A percentile compares a stretch with the other conserved stretches of the same genome.
Conservation (phyloP, 2,329 filamentous ascomycete species). For the Aotearoamyces nothofagi region DNA sequence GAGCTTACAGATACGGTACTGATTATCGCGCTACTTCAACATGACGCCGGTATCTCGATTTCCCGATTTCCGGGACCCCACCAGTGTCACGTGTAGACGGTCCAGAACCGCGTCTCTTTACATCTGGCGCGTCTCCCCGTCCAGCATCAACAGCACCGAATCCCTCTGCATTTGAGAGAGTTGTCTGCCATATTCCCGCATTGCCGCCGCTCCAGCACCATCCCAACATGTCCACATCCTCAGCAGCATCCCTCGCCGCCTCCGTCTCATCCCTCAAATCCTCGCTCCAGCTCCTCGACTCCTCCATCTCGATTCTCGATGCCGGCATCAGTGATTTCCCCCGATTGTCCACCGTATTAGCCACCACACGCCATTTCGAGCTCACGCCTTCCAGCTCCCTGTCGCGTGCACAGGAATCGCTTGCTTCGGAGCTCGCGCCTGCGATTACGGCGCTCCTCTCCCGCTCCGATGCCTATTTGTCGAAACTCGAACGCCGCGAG, state of each 20-base stretch:
- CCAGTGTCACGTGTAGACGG: no score
- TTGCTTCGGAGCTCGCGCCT: conserved; percentile 57
- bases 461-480: conserved; percentile 46
- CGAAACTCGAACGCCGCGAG: conserved; percentile 51
- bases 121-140: no score
- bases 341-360: conserved; percentile 20
- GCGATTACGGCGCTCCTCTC: conserved; percentile 49
- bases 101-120: no score
- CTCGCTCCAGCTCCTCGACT: conserved; percentile 22
- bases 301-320: conserved; percentile 15
- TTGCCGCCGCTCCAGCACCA: no score
- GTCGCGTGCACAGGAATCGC: conserved; percentile 44
- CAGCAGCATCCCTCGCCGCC: conserved; percentile 15
- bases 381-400: conserved; percentile 53
- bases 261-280: conserved; percentile 23
- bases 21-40: no score
- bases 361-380: conserved; percentile 43
- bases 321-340: conserved; percentile 19
- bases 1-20: no score
- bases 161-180: no score
- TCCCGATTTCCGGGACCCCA: no score
- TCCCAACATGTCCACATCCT: conserved; percentile 1
- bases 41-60: no score
- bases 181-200: no score
- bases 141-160: no score